Conservation (phyloP, 2,329 filamentous ascomycete genomes). For the Paraphaeosphaeria sporulosa region DNA sequence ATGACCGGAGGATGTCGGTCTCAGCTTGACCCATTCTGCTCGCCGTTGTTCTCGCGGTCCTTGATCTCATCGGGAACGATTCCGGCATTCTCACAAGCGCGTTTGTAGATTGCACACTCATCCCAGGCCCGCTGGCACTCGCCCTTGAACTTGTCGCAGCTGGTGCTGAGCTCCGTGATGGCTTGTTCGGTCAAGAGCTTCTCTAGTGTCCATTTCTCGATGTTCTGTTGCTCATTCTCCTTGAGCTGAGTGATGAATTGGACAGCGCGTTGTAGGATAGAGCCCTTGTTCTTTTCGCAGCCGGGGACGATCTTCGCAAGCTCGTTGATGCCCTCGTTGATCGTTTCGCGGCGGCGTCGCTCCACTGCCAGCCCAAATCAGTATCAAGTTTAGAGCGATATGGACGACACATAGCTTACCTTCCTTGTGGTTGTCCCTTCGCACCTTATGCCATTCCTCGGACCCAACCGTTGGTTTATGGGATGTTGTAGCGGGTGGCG, state of each 20-base stretch:
- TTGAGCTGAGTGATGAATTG: constrained; percentile 94
- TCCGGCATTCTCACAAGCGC: constrained; percentile 50
- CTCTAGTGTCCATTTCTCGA: constrained; percentile 91
- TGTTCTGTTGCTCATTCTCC: constrained; percentile 91
- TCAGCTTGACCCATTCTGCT: constrained; percentile 46
- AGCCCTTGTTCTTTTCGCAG: constrained; percentile 99
- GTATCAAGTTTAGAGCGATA: constrained; percentile 8
- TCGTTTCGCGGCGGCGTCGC: constrained; percentile 93
- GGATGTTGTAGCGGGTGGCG: constrained; percentile 40
- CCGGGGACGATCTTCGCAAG: constrained; percentile 96
- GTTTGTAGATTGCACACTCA: constrained; percentile 81
- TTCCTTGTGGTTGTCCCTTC: constrained; percentile 99
- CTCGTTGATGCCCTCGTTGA: constrained; percentile 99
- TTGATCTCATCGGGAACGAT: constrained; percentile 51
- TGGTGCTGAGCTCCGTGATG: constrained; percentile 84
- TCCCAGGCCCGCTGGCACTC: constrained; percentile 81
- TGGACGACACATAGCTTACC: constrained; percentile 62
- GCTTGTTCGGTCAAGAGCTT: constrained; percentile 91
- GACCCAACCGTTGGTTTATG: constrained; percentile 89
- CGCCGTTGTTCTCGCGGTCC: constrained; percentile 48
- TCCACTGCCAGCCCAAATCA: constrained; percentile 70
- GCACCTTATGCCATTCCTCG: constrained; percentile 96
- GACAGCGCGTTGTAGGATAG: constrained; percentile 90
- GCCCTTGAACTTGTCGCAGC: constrained; percentile 84
- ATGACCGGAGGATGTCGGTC: background rate